Conservation (phyloP, 2,329 filamentous ascomycete genomes). For the Aspergillus nomiae region DNA sequence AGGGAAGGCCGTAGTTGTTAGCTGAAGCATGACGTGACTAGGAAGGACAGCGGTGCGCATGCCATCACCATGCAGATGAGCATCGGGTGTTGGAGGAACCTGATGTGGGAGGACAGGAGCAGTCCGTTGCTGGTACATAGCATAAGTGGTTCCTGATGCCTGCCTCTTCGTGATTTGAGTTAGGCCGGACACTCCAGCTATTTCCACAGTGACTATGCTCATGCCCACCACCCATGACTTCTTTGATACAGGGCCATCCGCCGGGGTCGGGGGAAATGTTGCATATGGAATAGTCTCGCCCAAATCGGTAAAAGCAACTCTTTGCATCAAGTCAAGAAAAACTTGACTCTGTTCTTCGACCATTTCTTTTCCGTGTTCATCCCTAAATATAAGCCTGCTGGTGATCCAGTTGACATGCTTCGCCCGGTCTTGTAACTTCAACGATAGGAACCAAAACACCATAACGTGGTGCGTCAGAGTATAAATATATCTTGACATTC, state of each 20-base stretch:
- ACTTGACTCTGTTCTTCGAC: slow-evolving; percentile 92
- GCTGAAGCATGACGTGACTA: slow-evolving; percentile 49
- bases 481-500: slow-evolving; percentile 90
- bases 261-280: slow-evolving; percentile 42
- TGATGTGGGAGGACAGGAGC: slow-evolving; percentile 50
- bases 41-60: slow-evolving; percentile 47
- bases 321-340: slow-evolving; percentile 92
- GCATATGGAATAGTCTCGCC: slow-evolving; percentile 62
- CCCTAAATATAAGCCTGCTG: slow-evolving; percentile 76
- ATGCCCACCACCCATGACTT: slow-evolving; percentile 56
- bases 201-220: slow-evolving; percentile 55
- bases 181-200: slow-evolving; percentile 48
- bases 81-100: slow-evolving; percentile 41
- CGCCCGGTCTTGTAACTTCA: slow-evolving; percentile 80
- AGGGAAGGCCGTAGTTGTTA: slow-evolving; percentile 46
- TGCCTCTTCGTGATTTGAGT: slow-evolving; percentile 55
- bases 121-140: slow-evolving; percentile 50
- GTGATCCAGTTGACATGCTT: slow-evolving; percentile 89
- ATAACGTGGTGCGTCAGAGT: slow-evolving; percentile 93
- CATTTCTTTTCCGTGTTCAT: slow-evolving; percentile 71
- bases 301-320: slow-evolving; percentile 80
- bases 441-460: slow-evolving; percentile 91
- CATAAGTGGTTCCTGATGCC: slow-evolving; percentile 53
- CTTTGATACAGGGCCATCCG: slow-evolving; percentile 44
- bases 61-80: slow-evolving; percentile 41